Evolutionary conservation across 345 rosid species (phyloP).

Genomic region (Cochlearia excelsa): DNA sequence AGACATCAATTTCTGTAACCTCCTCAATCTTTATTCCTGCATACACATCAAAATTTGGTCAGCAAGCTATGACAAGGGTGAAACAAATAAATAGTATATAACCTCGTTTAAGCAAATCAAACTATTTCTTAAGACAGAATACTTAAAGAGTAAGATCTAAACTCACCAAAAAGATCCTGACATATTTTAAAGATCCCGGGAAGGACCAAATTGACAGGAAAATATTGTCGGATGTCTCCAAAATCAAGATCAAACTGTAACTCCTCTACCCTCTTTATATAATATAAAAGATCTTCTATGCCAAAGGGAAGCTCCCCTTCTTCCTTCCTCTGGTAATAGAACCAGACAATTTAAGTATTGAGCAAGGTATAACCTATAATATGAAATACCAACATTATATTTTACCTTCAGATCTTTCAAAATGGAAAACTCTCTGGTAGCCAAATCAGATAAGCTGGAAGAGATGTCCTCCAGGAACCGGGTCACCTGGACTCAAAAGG

Average conservation of each 20-base stretch:
- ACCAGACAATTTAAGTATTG: slow-evolving; percentile 26
- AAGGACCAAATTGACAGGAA: slow-evolving; percentile 79
- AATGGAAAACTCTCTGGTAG: slow-evolving; percentile 59
- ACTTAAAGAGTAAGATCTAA: not conserved
- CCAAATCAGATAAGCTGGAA: slow-evolving; percentile 68
- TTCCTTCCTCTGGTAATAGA: slow-evolving; percentile 63
- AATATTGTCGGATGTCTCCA: slow-evolving; percentile 69
- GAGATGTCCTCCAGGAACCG: slow-evolving; percentile 90
- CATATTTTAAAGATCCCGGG: slow-evolving; percentile 82
- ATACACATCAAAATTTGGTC: slow-evolving; percentile 22
- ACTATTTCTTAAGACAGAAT: slow-evolving; percentile 8
- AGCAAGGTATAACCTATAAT: slow-evolving; percentile 12
- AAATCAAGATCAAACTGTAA: slow-evolving; percentile 79
- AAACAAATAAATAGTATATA: slow-evolving; percentile 1
- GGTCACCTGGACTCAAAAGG: slow-evolving; percentile 54
- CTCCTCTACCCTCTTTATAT: slow-evolving; percentile 73
- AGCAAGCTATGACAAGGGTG: slow-evolving; percentile 4
- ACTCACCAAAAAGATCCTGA: slow-evolving; percentile 90
- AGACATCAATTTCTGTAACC: slow-evolving; percentile 59
- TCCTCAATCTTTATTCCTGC: slow-evolving; percentile 82
- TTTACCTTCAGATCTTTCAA: slow-evolving; percentile 83
- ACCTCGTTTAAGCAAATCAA: slow-evolving; percentile 5
- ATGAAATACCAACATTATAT: slow-evolving; percentile 22
- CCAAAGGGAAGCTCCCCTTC: slow-evolving; percentile 89
- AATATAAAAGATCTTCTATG: slow-evolving; percentile 76